A percentile compares a stretch with the other conserved stretches of the same genome.
These are phyloP conservation scores for Dacryopinax primogenitus DNA, from an alignment of 768 basidiomycete genomes.

Conservation along the genomic window DNA sequence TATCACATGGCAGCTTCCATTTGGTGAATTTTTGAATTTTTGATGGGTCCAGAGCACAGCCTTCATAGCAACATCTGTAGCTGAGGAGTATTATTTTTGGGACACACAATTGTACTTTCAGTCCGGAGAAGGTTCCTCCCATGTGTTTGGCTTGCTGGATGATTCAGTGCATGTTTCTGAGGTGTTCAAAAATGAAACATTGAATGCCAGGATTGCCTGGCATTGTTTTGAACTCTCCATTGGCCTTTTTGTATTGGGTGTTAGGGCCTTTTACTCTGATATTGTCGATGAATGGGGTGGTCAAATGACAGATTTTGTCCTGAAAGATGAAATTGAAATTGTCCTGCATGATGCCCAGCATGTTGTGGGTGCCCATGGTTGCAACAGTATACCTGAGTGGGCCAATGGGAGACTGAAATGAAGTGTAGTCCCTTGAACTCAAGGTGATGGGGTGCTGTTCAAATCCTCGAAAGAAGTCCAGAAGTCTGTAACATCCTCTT, in stretches of 20 bases:
- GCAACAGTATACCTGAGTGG: constrained; percentile 24
- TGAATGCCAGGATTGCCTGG: constrained; percentile 29
- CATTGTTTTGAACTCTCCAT: constrained; percentile 28
- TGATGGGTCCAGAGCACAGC: constrained; percentile 22
- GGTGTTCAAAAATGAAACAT: constrained; percentile 32
- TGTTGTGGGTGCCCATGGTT: constrained; percentile 36
- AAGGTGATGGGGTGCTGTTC: constrained; percentile 26
- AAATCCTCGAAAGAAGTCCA: constrained; percentile 26
- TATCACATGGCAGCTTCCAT: constrained; percentile 25
- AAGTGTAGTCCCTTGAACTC: constrained; percentile 30
- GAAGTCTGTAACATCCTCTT: constrained; percentile 19
- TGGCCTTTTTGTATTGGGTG: constrained; percentile 23
- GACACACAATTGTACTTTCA: constrained; percentile 25
- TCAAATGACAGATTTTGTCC: constrained; percentile 31
- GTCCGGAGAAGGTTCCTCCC: constrained; percentile 30
- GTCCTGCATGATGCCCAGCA: constrained; percentile 31
- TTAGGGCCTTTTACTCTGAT: constrained; percentile 27
- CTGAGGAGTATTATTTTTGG: constrained; percentile 25
- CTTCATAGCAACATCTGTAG: constrained; percentile 30
- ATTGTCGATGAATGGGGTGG: constrained; percentile 33
- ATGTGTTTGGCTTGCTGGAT: constrained; percentile 29
- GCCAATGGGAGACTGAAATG: constrained; percentile 32
- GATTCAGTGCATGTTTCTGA: constrained; percentile 28
- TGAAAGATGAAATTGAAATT: constrained; percentile 30
- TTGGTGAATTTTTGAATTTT: constrained; percentile 21